phyloP scores from a whole-genome alignment of 371 early-diverging fungal genomes.

The Circinella umbellata region DNA sequence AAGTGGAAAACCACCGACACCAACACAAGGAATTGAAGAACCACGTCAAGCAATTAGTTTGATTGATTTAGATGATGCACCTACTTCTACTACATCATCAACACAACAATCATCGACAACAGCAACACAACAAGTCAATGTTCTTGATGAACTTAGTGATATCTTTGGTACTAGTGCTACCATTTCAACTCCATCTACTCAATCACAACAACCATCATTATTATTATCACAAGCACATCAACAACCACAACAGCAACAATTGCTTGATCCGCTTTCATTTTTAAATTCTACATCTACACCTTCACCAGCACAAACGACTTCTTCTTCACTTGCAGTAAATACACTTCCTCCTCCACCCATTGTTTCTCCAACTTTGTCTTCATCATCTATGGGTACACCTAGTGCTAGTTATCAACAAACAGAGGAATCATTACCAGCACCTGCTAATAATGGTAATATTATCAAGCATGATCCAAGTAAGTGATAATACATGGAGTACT shows the following conservation, averaged over 20 bases:
- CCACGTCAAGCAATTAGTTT: conserved; percentile 55
- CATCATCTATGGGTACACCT: conserved; percentile 22
- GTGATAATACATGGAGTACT: neutral
- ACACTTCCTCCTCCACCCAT: conserved; percentile 19
- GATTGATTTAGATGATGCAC: conserved; percentile 68
- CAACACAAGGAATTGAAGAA: conserved; percentile 26
- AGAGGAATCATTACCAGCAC: conserved; percentile 19
- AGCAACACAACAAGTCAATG: conserved; percentile 16
- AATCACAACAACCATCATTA: conserved; percentile 12
- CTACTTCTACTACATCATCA: conserved; percentile 6
- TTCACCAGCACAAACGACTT: conserved; percentile 12
- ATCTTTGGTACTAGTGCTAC: conserved; percentile 41
- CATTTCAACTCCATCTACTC: conserved; percentile 26
- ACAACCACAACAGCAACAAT: conserved; percentile 21
- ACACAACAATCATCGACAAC: conserved; percentile 15
- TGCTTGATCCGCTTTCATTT: conserved; percentile 18
- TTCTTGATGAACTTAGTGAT: conserved; percentile 41
- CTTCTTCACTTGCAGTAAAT: conserved; percentile 10
- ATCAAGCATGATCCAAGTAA: conserved; percentile 23
- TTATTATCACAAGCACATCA: neutral
- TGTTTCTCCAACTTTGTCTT: conserved; percentile 17
- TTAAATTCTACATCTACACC: conserved; percentile 16
- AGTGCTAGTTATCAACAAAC: conserved; percentile 5
- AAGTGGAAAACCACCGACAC: conserved; percentile 42
- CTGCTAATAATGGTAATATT: conserved; percentile 21